Percentiles rank a stretch among this genome's conserved stretches.
Evolutionary conservation across 345 rosid genomes (phyloP).

Genomic region (sweet orange (Citrus sinensis)): DVS_A1.0 CM039169.1:11498501-11499000

Average conservation of each 20-base stretch:
- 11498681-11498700: conserved; percentile 81
- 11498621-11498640: conserved; percentile 82
- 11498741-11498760: neutral
- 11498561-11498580: conserved; percentile 88
- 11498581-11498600: conserved; percentile 65
- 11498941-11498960: neutral
- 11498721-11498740: neutral
- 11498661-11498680: conserved; percentile 76
- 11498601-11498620: conserved; percentile 86
- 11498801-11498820: neutral
- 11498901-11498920: neutral
- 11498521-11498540: conserved; percentile 65
- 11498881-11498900: neutral
- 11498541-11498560: conserved; percentile 70
- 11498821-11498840: too few species aligned
- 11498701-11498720: conserved; percentile 86
- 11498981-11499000: neutral
- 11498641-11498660: conserved; percentile 82
- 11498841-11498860: neutral
- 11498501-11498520: conserved; percentile 76
- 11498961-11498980: neutral
- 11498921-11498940: neutral
- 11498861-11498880: neutral
- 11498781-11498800: neutral
- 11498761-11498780: neutral